Percentiles rank a stretch among this genome's conserved stretches.
Conservation (phyloP, 148 eudicot genomes). For the Fagopyrum homotropicum region DNA sequence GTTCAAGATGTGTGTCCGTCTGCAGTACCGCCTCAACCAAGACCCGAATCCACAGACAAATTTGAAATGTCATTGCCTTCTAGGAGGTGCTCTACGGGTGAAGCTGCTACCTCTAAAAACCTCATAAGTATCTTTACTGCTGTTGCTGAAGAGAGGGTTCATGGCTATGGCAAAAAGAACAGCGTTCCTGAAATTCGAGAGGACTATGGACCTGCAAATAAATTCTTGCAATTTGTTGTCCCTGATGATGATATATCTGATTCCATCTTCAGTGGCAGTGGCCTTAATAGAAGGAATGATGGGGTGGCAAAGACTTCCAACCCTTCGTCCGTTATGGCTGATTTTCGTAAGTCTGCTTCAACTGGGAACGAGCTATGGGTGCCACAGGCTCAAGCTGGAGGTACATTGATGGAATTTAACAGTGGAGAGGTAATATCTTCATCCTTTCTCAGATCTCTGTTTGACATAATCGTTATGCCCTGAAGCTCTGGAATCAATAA, state of each 20-base stretch:
- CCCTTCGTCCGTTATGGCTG: background rate
- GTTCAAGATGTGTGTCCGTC: background rate
- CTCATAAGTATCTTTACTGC: background rate
- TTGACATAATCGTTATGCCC: background rate
- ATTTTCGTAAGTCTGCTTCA: background rate
- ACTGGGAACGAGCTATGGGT: background rate
- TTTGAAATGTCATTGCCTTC: background rate
- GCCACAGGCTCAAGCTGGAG: background rate
- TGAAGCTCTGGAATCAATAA: background rate
- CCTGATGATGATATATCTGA: background rate
- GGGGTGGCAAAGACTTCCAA: background rate
- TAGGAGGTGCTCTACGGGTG: background rate
- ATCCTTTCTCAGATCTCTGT: background rate
- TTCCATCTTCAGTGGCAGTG: slow-evolving; percentile 1
- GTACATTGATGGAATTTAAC: background rate
- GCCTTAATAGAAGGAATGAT: background rate
- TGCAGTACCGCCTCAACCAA: background rate
- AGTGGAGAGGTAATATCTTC: slow-evolving; percentile 2
- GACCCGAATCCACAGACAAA: slow-evolving; percentile 1
- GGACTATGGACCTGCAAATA: background rate
- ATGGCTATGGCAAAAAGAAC: background rate
- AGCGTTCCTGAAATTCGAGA: background rate
- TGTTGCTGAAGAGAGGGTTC: slow-evolving; percentile 1
- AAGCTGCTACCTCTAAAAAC: background rate
- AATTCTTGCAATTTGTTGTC: slow-evolving; percentile 7